Percentiles rank a stretch among this genome's conserved stretches.
phyloP scores from a whole-genome alignment of 2,329 filamentous ascomycete genomes.

The Colletotrichum paranaense region DNA sequence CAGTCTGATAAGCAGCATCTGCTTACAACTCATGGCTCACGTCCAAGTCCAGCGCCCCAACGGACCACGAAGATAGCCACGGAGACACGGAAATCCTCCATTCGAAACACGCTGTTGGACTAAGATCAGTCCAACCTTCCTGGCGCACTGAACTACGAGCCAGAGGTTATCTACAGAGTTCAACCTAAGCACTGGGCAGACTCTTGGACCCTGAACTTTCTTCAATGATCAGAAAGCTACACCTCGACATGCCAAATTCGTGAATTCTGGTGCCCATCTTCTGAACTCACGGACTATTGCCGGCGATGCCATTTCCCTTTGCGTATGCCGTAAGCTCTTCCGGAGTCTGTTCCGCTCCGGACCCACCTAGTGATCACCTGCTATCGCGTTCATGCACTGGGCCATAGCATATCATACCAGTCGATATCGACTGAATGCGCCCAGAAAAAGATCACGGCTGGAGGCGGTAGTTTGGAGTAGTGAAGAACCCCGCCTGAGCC shows the following conservation, averaged over 20 bases:
- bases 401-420: neutral
- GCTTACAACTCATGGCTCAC: neutral
- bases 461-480: too few relatives aligned
- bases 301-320: neutral
- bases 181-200: neutral
- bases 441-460: neutral
- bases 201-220: constrained; percentile 16
- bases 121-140: constrained; percentile 18
- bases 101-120: neutral
- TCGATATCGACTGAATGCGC: neutral
- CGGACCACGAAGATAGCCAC: neutral
- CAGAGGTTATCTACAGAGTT: neutral
- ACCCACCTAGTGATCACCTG: constrained; percentile 1
- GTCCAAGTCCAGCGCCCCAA: neutral
- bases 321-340: neutral
- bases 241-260: neutral
- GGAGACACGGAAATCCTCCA: neutral
- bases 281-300: neutral
- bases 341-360: constrained; percentile 26
- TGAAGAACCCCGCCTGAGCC: neutral
- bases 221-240: neutral
- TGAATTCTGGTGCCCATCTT: neutral
- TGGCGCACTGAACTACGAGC: neutral
- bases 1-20: neutral
- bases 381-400: constrained; percentile 16